Evolutionary conservation across 192 early-diverging fungal species (phyloP), one percentile per base, ranked within the genome.

Genomic region (Backusella tarrabulga): DNA sequence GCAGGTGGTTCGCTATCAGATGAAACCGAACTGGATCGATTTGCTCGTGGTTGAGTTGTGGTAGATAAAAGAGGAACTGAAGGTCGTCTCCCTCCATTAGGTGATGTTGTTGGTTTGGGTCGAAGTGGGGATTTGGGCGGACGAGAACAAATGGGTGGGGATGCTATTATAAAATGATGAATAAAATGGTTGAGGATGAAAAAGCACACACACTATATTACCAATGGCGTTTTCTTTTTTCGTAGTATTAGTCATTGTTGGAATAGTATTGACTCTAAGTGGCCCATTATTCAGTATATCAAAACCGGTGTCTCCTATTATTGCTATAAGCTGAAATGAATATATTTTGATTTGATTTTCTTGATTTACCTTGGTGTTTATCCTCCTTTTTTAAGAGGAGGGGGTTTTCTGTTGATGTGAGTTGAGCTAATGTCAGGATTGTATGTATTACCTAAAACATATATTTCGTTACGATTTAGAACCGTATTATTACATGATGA

Each of bases 241-340:
- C 19, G 32, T 36, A 32, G 67, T n/a, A 68, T 68, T 38, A 36
- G 67, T 36, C 17, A 32, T 68, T 68, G 67, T 68, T 34, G 29
- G 46, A 50, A 50, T 50, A 50, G 46, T 50, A 50, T 50, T 63
- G 6, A 63, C 26, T 63, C 56, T 23, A 63, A 63, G 56, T 60
- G 54, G 54, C 26, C 23, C 54, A 23, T 60, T 23, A 23, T 23
- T 26, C 21, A 60, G 12, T 60, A 60, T 60, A 60, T 60, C 54
- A 26, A 60, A 60, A 60, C 54, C 9, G 23, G 21, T 75, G 80
- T 80, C 78, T 71, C 81, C 76, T 17, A 67, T 76, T 40, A 68
- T 79, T 26, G 76, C 38, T 40, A 77, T 32, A 81, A 83, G 67
- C 85, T 87, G 29, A 89, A 77, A 1, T 84, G 84, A 77, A 86